Evolutionary conservation across 768 basidiomycete genomes (phyloP).

Genomic region (Mycena maculata): DNA sequence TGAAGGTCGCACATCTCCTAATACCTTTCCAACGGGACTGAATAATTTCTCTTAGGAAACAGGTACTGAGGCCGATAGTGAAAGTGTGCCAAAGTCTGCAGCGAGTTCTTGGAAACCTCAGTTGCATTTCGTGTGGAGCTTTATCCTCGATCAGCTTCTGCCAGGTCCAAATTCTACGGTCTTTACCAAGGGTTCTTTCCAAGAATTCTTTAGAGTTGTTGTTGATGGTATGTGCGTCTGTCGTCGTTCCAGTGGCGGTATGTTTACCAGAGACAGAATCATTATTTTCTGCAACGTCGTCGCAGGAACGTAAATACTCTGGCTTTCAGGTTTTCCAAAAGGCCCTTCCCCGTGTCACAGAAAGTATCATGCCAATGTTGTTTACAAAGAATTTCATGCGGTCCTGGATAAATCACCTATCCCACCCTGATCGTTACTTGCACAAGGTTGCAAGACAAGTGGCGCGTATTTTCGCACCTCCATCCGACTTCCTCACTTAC

Average conservation of each 20-base stretch:
- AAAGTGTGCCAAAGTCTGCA: constrained; percentile 57
- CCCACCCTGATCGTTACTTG: constrained; percentile 86
- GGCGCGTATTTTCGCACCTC: constrained; percentile 55
- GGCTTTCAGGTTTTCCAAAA: constrained; percentile 94
- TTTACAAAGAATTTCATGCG: constrained; percentile 97
- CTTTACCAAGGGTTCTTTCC: constrained; percentile 73
- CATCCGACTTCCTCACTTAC: constrained; percentile 4
- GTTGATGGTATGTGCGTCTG: constrained; percentile 81
- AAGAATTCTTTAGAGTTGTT: constrained; percentile 90
- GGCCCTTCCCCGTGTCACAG: constrained; percentile 73
- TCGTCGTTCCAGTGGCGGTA: background rate
- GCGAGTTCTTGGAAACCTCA: constrained; percentile 86
- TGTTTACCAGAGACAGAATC: constrained; percentile 66
- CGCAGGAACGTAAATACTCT: constrained; percentile 92
- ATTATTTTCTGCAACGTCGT: constrained; percentile 85
- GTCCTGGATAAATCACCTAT: constrained; percentile 95
- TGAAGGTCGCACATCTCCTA: constrained; percentile 77
- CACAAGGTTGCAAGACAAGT: constrained; percentile 90
- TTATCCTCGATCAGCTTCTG: constrained; percentile 82
- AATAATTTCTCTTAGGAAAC: constrained; percentile 61
- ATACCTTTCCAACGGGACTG: constrained; percentile 32
- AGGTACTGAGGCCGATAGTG: constrained; percentile 64
- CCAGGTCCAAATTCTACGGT: constrained; percentile 53
- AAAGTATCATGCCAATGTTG: constrained; percentile 81
- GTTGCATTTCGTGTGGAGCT: constrained; percentile 92